Percentiles rank a stretch among this genome's conserved stretches.
phyloP scores from a whole-genome alignment of 129 eudicot genomes.

The Cynara cardunculus region DNA sequence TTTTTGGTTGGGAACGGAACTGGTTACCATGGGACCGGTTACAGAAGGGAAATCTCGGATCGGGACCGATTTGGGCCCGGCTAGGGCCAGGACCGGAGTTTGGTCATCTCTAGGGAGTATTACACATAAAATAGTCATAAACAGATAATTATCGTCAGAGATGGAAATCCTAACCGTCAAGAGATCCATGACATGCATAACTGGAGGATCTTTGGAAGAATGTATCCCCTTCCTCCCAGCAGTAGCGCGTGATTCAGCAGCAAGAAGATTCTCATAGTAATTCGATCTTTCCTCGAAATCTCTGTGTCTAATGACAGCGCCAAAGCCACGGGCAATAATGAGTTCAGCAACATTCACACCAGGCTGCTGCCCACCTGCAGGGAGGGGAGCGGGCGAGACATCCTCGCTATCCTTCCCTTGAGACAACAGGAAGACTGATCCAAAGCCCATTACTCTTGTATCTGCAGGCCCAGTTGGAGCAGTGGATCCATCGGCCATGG shows the following conservation, averaged over 20 bases:
- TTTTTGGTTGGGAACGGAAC: too few species aligned
- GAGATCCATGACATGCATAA: slow-evolving; percentile 74
- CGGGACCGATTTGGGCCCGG: too few species aligned
- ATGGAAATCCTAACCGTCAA: slow-evolving; percentile 50
- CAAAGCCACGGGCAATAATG: slow-evolving; percentile 79
- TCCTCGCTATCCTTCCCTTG: slow-evolving; percentile 61
- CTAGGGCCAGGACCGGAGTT: too few species aligned
- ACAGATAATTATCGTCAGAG: background rate
- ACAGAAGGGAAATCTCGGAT: too few species aligned
- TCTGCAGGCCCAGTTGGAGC: slow-evolving; percentile 55
- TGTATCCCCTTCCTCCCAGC: slow-evolving; percentile 74
- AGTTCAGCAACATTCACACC: slow-evolving; percentile 81
- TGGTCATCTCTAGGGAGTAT: too few species aligned
- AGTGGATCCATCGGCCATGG: slow-evolving; percentile 55
- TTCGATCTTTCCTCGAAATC: slow-evolving; percentile 97
- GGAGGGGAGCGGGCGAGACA: slow-evolving; percentile 30
- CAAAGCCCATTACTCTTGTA: slow-evolving; percentile 88
- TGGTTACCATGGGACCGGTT: too few species aligned
- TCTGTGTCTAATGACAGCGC: slow-evolving; percentile 73
- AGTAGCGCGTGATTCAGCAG: slow-evolving; percentile 85
- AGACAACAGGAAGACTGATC: slow-evolving; percentile 70
- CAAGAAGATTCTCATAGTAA: slow-evolving; percentile 80
- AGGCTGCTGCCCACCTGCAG: slow-evolving; percentile 49
- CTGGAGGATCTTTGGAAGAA: slow-evolving; percentile 79
- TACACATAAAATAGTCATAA: background rate